Base-by-base conservation (phyloP, 331 rosid species). In the Malus hybrid region DNA sequence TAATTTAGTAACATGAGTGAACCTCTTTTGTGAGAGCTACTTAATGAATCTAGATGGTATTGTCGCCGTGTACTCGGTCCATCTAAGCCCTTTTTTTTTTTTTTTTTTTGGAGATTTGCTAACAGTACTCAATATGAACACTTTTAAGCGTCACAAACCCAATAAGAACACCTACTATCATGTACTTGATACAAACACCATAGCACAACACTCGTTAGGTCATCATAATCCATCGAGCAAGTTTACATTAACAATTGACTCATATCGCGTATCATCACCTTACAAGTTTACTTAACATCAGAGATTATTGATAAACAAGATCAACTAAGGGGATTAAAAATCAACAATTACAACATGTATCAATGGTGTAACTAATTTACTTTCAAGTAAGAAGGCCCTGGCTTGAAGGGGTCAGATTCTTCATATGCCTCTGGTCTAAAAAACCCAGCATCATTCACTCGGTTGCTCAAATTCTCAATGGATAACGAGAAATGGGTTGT, bases 371-470 rank as follows among this genome's bases (percentile, higher is more conserved):
- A 46, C 52, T 48, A 48, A 48, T 48, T 16, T 6, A 15, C 56
- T 46, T 81, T 88, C 82, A 85, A 62, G 73, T 74, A 91, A 71
- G 85, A 72, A 50, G 96, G 97, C 14, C 96, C 96, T 0, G 97
- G 99, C 81, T 87, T 89, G 82, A 72, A 92, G 57, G 90, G 93
- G 74, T 92, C 97, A 9, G 94, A 53, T 83, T 88, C 93, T 5
- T 85, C 87, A 76, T 94, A 94, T 39, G 96, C 99, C 9, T 92
- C 97, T 7, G 93, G 87, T 46, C 97, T 81, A 81, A 82, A 82
- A 82, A 88, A 81, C 68, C 99, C 97, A 20, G 87, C 68, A 69
- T 94, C 96, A 22, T 94, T 94, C 85, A 92, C 74, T 15, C 96
- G 86, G 84, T 92, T 85, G 74, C 97, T 32, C 75, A 10, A 70